Conservation (phyloP, 169 alveolate genomes). For the Neospora caninum region DNA sequence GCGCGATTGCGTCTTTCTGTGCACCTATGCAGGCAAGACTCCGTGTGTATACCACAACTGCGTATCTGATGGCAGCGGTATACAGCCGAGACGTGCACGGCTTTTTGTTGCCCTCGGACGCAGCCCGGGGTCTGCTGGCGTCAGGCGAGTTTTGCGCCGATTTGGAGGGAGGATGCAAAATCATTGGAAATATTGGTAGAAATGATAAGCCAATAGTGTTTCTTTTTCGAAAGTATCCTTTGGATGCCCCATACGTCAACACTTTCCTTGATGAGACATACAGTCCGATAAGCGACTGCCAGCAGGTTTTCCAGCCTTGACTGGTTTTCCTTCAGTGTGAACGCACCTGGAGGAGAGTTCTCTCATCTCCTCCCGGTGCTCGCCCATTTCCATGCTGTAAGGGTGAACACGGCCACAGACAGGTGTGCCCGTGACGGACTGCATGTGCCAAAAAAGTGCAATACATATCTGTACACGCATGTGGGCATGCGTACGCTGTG, state of each 20-base stretch:
- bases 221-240: not conserved
- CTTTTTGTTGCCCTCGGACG: not conserved
- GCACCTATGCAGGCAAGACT: not conserved
- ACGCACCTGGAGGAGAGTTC: no score
- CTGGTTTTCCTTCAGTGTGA: not conserved
- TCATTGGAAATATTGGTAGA: not conserved
- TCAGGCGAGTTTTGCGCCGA: not conserved
- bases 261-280: conserved; percentile 23
- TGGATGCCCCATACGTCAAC: conserved; percentile 18
- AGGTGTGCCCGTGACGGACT: no score
- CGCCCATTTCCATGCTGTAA: no score
- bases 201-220: not conserved
- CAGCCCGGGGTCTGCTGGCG: conserved; percentile 17
- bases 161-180: not conserved
- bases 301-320: not conserved
- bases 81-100: not conserved
- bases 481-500: no score
- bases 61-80: not conserved
- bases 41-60: not conserved
- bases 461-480: no score
- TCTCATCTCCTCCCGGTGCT: no score
- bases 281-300: not conserved
- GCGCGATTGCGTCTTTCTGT: not conserved
- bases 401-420: no score
- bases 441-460: no score